phyloP scores from a whole-genome alignment of 345 rosid genomes.

The Syzygium aromaticum region DNA sequence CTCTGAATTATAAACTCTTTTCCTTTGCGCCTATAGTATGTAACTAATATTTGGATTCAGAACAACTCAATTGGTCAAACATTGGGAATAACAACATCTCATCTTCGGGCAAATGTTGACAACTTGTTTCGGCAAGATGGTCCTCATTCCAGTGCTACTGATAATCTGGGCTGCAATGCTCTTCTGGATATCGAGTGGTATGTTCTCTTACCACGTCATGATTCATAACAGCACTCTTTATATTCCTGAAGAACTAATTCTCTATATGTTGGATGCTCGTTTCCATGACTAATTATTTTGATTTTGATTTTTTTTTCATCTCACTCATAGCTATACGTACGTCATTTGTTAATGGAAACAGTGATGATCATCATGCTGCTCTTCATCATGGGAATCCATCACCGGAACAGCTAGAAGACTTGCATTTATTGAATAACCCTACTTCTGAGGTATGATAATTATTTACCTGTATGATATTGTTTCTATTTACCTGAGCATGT shows the following conservation, averaged over 20 bases:
- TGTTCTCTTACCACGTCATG: neutral
- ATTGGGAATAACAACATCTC: neutral
- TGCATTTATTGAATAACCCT: neutral
- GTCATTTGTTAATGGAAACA: neutral
- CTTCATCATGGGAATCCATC: neutral
- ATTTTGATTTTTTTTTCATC: neutral
- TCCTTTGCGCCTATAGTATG: neutral
- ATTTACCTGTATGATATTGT: neutral
- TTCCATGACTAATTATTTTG: neutral
- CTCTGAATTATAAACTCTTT: neutral
- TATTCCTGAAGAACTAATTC: neutral
- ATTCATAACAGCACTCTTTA: neutral
- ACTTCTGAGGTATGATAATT: neutral
- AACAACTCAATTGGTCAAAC: neutral
- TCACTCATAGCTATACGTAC: neutral
- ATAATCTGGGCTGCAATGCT: neutral
- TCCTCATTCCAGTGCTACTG: neutral
- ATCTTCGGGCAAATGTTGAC: neutral
- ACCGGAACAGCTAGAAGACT: neutral
- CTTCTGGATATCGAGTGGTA: neutral
- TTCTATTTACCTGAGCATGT: neutral
- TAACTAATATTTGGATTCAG: neutral
- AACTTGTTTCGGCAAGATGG: neutral
- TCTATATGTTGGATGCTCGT: neutral
- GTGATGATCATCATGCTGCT: neutral